A percentile compares a stretch with the other conserved stretches of the same genome.
Conservation (phyloP, 306 rosid genomes). For the Morella rubra region DNA sequence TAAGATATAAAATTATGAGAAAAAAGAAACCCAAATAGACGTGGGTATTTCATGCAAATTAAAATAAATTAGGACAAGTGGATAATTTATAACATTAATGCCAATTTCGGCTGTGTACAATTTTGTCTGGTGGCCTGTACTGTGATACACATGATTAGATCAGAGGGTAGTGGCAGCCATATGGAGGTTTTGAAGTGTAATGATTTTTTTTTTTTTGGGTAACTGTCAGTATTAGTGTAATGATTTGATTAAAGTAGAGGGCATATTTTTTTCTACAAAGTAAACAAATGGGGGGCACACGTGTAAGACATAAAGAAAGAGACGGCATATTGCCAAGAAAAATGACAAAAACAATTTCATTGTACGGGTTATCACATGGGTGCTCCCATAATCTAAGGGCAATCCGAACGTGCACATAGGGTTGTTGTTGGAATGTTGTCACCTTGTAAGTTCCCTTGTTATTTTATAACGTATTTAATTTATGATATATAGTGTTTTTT, state of each 20-base stretch:
- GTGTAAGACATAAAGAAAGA: conserved; percentile 35
- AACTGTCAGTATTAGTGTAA: too few relatives aligned
- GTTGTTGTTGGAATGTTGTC: conserved; percentile 40
- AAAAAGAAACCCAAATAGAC: too few relatives aligned
- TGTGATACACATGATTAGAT: neutral
- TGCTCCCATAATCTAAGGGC: conserved; percentile 44
- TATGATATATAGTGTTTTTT: neutral
- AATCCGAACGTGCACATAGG: conserved; percentile 53
- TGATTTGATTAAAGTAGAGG: conserved; percentile 30
- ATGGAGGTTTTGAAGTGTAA: conserved; percentile 14
- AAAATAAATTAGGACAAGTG: neutral
- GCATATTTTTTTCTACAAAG: neutral
- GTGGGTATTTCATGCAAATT: too few relatives aligned
- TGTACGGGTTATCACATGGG: conserved; percentile 67
- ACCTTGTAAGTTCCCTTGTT: conserved; percentile 16
- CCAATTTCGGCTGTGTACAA: neutral
- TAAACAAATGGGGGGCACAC: conserved; percentile 40
- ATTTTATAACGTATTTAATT: neutral
- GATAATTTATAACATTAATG: neutral
- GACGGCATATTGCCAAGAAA: conserved; percentile 34
- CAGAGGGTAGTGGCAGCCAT: neutral
- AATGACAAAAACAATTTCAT: conserved; percentile 33
- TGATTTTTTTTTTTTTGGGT: conserved; percentile 50
- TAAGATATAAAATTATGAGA: too few relatives aligned
- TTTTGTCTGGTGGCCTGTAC: neutral